Conservation (phyloP, 192 early-diverging fungal species). For the Coemansia reversa region DNA sequence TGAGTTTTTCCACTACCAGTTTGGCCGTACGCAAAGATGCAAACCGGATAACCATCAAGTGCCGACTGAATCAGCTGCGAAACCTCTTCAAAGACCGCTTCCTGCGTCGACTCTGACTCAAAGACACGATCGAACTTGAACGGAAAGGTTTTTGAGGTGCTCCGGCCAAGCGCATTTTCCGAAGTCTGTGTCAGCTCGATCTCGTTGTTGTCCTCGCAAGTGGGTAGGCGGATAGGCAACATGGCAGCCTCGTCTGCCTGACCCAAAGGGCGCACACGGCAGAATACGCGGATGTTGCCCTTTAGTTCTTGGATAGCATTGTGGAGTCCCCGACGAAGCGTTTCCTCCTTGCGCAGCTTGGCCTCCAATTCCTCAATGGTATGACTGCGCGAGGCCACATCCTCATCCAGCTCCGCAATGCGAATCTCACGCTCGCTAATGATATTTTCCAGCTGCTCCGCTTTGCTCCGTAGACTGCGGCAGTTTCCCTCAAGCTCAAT, state of each 20-base stretch:
- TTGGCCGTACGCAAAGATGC: conserved; percentile 98
- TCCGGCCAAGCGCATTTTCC: conserved; percentile 56
- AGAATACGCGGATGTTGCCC: conserved; percentile 98
- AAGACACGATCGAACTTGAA: conserved; percentile 91
- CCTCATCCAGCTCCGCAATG: conserved; percentile 54
- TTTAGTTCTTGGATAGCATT: conserved; percentile 93
- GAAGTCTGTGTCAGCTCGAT: conserved; percentile 72
- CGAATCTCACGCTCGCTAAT: conserved; percentile 48
- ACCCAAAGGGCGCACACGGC: conserved; percentile 79
- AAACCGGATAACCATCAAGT: conserved; percentile 94
- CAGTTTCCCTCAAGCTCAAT: conserved; percentile 43
- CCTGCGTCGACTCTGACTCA: conserved; percentile 63
- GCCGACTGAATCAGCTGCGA: conserved; percentile 94
- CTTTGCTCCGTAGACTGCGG: conserved; percentile 37
- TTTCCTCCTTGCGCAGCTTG: conserved; percentile 74
- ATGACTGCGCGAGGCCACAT: conserved; percentile 38
- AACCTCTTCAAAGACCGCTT: conserved; percentile 90
- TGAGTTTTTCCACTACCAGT: conserved; percentile 91
- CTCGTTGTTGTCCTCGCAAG: conserved; percentile 61
- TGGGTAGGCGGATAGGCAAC: conserved; percentile 56
- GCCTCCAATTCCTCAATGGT: conserved; percentile 57
- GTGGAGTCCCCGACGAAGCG: conserved; percentile 76
- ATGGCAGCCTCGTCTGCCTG: conserved; percentile 18
- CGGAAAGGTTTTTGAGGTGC: conserved; percentile 61
- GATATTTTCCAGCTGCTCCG: conserved; percentile 36